A percentile compares a stretch with the other conserved stretches of the same genome.
Evolutionary conservation across 805 yeast genomes (phyloP).

Genomic region (Cyberlindnera petersonii): DNA sequence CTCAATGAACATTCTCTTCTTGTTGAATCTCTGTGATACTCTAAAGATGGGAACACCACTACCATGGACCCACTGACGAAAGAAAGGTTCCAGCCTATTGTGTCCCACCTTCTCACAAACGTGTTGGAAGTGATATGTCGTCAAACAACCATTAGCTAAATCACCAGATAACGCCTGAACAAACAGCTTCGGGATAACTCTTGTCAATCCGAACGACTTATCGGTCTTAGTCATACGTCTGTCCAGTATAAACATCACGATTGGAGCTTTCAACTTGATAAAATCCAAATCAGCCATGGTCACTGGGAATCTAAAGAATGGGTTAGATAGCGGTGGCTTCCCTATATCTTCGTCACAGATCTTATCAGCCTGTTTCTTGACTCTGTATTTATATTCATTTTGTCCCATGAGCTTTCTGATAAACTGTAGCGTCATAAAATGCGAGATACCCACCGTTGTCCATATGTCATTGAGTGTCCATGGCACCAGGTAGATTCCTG

Average conservation of each 20-base stretch:
- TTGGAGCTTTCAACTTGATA: conserved; percentile 75
- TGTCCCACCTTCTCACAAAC: conserved; percentile 95
- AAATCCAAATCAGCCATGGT: conserved; percentile 60
- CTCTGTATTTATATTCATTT: conserved; percentile 72
- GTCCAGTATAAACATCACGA: conserved; percentile 80
- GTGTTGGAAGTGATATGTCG: conserved; percentile 82
- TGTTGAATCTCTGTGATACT: conserved; percentile 88
- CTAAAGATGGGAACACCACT: conserved; percentile 86
- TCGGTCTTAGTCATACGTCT: conserved; percentile 95
- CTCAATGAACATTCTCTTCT: conserved; percentile 89
- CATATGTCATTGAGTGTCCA: conserved; percentile 74
- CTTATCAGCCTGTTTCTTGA: conserved; percentile 59
- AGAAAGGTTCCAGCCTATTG: conserved; percentile 74
- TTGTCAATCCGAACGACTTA: conserved; percentile 83
- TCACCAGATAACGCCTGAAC: conserved; percentile 96
- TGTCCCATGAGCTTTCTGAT: conserved; percentile 69
- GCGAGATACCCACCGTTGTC: conserved; percentile 83
- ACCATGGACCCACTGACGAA: conserved; percentile 90
- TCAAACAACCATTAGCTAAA: conserved; percentile 66
- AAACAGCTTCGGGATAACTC: conserved; percentile 88
- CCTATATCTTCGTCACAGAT: conserved; percentile 75
- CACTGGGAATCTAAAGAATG: conserved; percentile 63
- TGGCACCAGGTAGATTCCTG: conserved; percentile 88
- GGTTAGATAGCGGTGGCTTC: conserved; percentile 76
- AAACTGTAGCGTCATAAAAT: conserved; percentile 76